Evolutionary conservation across 2,329 filamentous ascomycete species (phyloP).

Genomic region (Colletotrichum gloeosporioides): DNA sequence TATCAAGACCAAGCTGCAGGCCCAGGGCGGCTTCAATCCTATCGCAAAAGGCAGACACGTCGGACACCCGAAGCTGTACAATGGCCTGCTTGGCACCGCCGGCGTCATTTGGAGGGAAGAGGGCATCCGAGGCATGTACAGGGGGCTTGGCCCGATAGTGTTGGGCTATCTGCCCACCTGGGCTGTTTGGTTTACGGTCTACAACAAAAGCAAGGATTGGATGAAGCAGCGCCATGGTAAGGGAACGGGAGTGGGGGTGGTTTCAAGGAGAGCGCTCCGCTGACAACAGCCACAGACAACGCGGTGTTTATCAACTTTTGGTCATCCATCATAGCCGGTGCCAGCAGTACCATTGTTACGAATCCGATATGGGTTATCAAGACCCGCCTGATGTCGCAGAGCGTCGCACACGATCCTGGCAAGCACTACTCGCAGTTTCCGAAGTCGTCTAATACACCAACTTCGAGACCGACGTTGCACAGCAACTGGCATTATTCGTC

Average conservation of each 20-base stretch:
- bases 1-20: conserved; percentile 98
- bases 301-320: conserved; percentile 81
- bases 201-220: conserved; percentile 84
- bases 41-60: conserved; percentile 54
- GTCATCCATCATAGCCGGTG: conserved; percentile 89
- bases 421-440: conserved; percentile 52
- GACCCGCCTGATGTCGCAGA: conserved; percentile 96
- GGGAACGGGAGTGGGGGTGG: not conserved
- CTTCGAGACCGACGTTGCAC: conserved; percentile 59
- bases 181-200: conserved; percentile 98
- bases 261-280: not conserved
- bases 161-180: conserved; percentile 96
- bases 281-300: conserved; percentile 61
- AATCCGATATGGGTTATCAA: conserved; percentile 99
- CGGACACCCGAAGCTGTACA: conserved; percentile 70
- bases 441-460: conserved; percentile 58
- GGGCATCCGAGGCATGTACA: conserved; percentile 88
- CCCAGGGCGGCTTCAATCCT: conserved; percentile 81
- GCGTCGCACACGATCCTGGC: conserved; percentile 55
- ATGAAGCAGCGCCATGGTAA: conserved; percentile 71
- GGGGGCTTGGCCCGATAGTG: conserved; percentile 92
- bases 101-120: conserved; percentile 87
- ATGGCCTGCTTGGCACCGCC: conserved; percentile 86
- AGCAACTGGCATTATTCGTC: conserved; percentile 91
- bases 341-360: conserved; percentile 90